A percentile compares a stretch with the other conserved stretches of the same genome.
Conservation (phyloP, 2,329 filamentous ascomycete genomes). For the Hymenotorrendiella dingleyae region DNA sequence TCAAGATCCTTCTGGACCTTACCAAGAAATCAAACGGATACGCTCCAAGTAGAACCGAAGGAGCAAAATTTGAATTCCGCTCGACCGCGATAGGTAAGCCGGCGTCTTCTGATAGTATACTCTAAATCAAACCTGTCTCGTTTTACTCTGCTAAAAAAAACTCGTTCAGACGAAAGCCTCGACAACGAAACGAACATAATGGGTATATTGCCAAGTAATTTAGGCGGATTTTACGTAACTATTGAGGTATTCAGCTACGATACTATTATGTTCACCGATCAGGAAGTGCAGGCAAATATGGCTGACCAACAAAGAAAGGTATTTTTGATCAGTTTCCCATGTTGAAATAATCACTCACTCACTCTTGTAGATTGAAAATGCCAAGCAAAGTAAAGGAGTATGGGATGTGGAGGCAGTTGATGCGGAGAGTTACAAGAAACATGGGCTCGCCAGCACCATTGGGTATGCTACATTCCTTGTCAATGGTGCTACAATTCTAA, state of each 20-base stretch:
- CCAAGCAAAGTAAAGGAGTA: background rate
- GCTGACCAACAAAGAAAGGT: too few species aligned
- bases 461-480: conserved; percentile 5
- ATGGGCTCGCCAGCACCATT: conserved; percentile 2
- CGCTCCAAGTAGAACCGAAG: too few species aligned
- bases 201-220: background rate
- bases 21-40: too few species aligned
- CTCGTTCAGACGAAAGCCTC: background rate
- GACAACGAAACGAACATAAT: background rate
- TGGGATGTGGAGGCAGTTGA: conserved; percentile 5
- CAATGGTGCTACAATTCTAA: background rate
- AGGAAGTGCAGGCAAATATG: too few species aligned
- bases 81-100: background rate
- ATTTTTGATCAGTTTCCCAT: too few species aligned
- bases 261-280: too few species aligned
- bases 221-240: background rate
- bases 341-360: too few species aligned
- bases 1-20: too few species aligned
- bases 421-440: conserved; percentile 7
- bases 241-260: too few species aligned
- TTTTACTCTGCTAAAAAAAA: background rate
- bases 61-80: background rate
- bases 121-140: too few species aligned
- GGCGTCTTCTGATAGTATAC: too few species aligned
- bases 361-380: too few species aligned